Conservation (phyloP, 202 grass and related monocot genomes). For the Brachypodium distachyon region DNA sequence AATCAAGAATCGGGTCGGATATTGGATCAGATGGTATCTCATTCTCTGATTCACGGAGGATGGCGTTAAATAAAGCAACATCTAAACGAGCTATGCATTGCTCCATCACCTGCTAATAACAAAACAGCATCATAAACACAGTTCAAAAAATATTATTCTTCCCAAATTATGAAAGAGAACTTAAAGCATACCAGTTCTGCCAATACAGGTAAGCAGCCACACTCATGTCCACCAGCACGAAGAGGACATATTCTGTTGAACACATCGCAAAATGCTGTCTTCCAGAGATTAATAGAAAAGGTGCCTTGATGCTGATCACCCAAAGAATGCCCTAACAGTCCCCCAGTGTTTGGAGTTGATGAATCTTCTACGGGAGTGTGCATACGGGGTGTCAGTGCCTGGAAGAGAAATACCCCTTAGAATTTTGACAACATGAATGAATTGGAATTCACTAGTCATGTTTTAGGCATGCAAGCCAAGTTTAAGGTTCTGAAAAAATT, state of each 20-base stretch:
- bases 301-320: slow-evolving; percentile 55
- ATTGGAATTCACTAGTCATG: background rate
- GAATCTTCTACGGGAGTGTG: slow-evolving; percentile 47
- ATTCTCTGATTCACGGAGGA: slow-evolving; percentile 83
- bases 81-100: slow-evolving; percentile 82
- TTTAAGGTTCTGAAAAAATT: background rate
- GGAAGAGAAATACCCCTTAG: slow-evolving; percentile 22
- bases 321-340: slow-evolving; percentile 22
- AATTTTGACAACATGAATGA: slow-evolving; percentile 2
- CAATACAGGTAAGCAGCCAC: slow-evolving; percentile 80
- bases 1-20: slow-evolving; percentile 78
- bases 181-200: slow-evolving; percentile 53
- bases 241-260: slow-evolving; percentile 76
- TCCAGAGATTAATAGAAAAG: slow-evolving; percentile 76
- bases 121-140: slow-evolving; percentile 2
- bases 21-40: slow-evolving; percentile 84
- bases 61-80: slow-evolving; percentile 94
- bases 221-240: slow-evolving; percentile 55
- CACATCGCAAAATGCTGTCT: slow-evolving; percentile 61
- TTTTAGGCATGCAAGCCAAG: slow-evolving; percentile 14
- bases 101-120: slow-evolving; percentile 78
- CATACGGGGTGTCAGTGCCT: slow-evolving; percentile 83
- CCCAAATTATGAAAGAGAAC: slow-evolving; percentile 1
- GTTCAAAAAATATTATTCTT: background rate
- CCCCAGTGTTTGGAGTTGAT: slow-evolving; percentile 31